Conservation (phyloP, 441 rosid species). For the Macaranga tanarius region DNA sequence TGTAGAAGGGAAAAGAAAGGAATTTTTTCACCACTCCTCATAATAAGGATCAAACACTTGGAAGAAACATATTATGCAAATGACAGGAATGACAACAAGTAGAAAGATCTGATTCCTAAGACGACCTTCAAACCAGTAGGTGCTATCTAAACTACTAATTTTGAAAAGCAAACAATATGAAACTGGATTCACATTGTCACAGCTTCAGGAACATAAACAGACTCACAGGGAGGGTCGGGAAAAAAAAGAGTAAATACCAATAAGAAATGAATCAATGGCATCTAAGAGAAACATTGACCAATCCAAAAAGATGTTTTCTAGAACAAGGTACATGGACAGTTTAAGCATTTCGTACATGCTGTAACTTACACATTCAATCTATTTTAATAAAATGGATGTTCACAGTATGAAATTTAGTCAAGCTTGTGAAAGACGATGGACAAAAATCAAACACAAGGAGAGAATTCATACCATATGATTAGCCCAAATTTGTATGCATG, state of each 20-base stretch:
- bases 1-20: background rate
- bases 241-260: background rate
- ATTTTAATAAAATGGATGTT: background rate
- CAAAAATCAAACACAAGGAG: slow-evolving; percentile 6
- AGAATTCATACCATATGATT: slow-evolving; percentile 57
- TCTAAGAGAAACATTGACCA: background rate
- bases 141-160: background rate
- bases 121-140: background rate
- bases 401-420: background rate
- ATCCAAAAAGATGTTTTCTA: background rate
- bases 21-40: background rate
- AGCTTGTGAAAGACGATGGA: background rate
- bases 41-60: background rate
- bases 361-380: background rate
- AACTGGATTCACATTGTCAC: background rate
- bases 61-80: background rate
- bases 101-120: background rate
- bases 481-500: slow-evolving; percentile 85
- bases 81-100: background rate
- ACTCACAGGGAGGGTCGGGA: no score
- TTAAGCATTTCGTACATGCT: background rate
- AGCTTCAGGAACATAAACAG: background rate
- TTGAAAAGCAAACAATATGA: background rate
- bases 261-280: background rate
- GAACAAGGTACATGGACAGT: background rate